Percentiles rank a stretch among this genome's conserved stretches.
These are phyloP conservation scores for Penicillium vulpinum DNA, from an alignment of 2,329 filamentous ascomycete genomes.

Conservation along the genomic window DNA sequence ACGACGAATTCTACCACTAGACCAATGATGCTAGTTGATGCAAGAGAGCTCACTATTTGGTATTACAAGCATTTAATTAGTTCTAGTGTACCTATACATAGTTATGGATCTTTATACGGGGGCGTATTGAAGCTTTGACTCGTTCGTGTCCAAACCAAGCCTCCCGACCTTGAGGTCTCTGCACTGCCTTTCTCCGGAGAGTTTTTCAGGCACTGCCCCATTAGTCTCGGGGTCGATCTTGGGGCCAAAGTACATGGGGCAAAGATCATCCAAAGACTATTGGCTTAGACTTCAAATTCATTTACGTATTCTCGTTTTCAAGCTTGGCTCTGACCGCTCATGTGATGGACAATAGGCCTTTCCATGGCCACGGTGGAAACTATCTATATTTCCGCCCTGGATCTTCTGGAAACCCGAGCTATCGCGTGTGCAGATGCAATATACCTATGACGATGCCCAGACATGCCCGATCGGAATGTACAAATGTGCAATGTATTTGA, in stretches of 20 bases:
- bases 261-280: not conserved
- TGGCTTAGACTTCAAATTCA: not conserved
- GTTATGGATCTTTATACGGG: too few relatives aligned
- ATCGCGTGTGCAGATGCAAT: not conserved
- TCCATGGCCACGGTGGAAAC: not conserved
- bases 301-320: not conserved
- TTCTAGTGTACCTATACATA: too few relatives aligned
- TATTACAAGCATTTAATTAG: too few relatives aligned
- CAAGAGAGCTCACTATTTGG: not conserved
- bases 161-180: too few relatives aligned
- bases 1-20: constrained; percentile 50
- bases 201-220: not conserved
- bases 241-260: not conserved
- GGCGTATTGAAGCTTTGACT: too few relatives aligned
- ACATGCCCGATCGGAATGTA: not conserved
- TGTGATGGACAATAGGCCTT: not conserved
- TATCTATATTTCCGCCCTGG: not conserved
- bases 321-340: not conserved
- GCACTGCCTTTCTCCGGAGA: not conserved
- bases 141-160: too few relatives aligned
- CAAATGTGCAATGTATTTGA: not conserved
- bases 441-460: not conserved
- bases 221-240: not conserved
- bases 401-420: not conserved
- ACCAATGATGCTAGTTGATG: constrained; percentile 42